Conservation (phyloP, 1,284 basidiomycete species). For the Tetrapyrgos nigripes region DNA sequence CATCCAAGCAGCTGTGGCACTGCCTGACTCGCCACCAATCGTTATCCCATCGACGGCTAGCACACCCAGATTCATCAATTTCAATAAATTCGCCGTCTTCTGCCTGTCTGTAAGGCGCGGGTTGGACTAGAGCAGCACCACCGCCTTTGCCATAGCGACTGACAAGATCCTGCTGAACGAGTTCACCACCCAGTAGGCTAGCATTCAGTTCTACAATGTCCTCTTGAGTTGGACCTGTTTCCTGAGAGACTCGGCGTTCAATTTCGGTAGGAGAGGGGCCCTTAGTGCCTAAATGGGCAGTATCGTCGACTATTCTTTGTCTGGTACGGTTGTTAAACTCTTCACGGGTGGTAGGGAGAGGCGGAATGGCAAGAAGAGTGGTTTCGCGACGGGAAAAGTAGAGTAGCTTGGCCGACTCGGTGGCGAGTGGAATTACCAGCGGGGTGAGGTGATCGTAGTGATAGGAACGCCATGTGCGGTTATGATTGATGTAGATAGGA, state of each 20-base stretch:
- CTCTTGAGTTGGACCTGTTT: constrained; percentile 55
- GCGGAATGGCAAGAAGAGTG: constrained; percentile 50
- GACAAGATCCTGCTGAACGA: neutral
- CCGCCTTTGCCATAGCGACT: constrained; percentile 8
- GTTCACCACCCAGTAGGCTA: constrained; percentile 30
- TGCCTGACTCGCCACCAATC: constrained; percentile 62
- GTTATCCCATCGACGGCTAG: constrained; percentile 57
- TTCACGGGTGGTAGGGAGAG: constrained; percentile 53
- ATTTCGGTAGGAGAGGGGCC: constrained; percentile 6
- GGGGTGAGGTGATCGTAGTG: constrained; percentile 49
- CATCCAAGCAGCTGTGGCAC: constrained; percentile 47
- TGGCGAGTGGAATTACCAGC: constrained; percentile 55
- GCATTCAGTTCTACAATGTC: constrained; percentile 68
- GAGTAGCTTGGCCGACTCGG: constrained; percentile 65
- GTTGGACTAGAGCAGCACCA: constrained; percentile 9
- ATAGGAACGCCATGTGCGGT: constrained; percentile 23
- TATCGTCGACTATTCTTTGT: neutral
- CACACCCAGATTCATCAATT: constrained; percentile 34
- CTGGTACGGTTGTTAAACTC: constrained; percentile 37
- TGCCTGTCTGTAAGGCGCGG: neutral
- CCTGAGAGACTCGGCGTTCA: constrained; percentile 3
- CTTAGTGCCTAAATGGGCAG: neutral
- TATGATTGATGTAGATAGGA: constrained; percentile 56
- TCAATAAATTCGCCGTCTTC: constrained; percentile 1
- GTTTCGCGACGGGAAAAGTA: constrained; percentile 66